Percentiles rank a stretch among this genome's conserved stretches.
Evolutionary conservation across 192 early-diverging fungal genomes (phyloP).

Genomic region (Backusella luteola): DNA sequence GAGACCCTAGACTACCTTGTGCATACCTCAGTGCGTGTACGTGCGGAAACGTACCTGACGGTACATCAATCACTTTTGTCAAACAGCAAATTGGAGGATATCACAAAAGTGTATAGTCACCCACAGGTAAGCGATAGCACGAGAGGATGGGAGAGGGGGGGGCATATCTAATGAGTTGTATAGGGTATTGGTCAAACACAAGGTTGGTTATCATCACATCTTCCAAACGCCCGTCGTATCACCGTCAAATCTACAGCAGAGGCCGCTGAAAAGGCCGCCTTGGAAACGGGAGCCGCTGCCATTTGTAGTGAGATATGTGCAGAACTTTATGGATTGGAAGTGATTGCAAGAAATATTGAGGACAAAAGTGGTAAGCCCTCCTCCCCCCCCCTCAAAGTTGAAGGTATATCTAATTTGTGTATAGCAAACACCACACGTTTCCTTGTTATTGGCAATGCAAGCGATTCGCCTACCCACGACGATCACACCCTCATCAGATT

Average conservation of each 20-base stretch:
- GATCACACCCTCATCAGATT: conserved; percentile 85
- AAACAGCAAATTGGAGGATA: conserved; percentile 56
- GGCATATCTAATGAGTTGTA: background rate
- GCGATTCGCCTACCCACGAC: conserved; percentile 60
- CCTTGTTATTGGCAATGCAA: conserved; percentile 78
- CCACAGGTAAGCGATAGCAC: conserved; percentile 42
- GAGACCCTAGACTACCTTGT: conserved; percentile 82
- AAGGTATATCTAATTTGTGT: too few relatives aligned
- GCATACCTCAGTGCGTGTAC: conserved; percentile 62
- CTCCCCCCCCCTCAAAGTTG: too few relatives aligned
- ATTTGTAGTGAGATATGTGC: conserved; percentile 81
- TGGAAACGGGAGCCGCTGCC: conserved; percentile 76
- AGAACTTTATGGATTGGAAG: conserved; percentile 73
- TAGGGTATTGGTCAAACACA: conserved; percentile 74
- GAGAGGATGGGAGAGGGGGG: background rate
- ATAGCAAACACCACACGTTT: conserved; percentile 94
- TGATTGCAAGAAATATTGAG: conserved; percentile 78
- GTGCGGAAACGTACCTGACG: conserved; percentile 77
- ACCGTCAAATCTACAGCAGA: conserved; percentile 79
- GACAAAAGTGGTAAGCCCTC: conserved; percentile 46
- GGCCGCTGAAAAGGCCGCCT: conserved; percentile 84
- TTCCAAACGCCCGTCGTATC: conserved; percentile 72
- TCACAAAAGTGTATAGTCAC: conserved; percentile 79
- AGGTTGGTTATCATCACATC: conserved; percentile 66
- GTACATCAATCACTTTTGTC: conserved; percentile 84